Conservation (phyloP, 2,329 filamentous ascomycete species). For the Lachnellula suecica region DNA sequence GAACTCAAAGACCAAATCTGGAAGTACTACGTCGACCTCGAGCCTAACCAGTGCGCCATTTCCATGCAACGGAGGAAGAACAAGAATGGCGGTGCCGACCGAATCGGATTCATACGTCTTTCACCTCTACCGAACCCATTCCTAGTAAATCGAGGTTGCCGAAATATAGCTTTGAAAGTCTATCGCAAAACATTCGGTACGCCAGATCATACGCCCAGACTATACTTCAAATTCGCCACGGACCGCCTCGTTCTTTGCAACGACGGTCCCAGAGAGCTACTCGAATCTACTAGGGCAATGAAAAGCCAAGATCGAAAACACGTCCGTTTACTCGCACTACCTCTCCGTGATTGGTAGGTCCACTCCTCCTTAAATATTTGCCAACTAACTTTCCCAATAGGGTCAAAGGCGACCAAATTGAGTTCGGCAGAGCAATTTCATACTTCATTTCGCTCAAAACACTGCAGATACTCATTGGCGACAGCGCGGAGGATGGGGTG, state of each 20-base stretch:
- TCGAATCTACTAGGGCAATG: neutral
- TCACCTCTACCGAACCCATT: neutral
- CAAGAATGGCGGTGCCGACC: neutral
- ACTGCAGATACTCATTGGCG: neutral
- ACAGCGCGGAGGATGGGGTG: neutral
- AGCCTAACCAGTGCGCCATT: neutral
- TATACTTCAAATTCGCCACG: slow-evolving; percentile 12
- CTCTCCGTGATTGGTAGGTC: neutral
- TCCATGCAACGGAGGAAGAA: neutral
- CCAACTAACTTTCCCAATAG: neutral
- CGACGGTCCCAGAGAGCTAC: neutral
- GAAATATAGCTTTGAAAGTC: neutral
- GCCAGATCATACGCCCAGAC: neutral
- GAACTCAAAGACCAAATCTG: slow-evolving; percentile 9
- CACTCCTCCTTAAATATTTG: neutral
- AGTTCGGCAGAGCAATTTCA: neutral
- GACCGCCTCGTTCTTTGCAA: slow-evolving; percentile 17
- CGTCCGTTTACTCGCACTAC: slow-evolving; percentile 1
- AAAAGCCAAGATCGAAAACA: neutral
- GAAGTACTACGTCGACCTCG: neutral
- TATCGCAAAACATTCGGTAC: neutral
- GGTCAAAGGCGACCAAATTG: neutral
- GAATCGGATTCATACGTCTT: neutral
- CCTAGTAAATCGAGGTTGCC: neutral
- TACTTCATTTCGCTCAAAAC: neutral